These are phyloP conservation scores for Castanea sativa DNA, from an alignment of 306 rosid genomes.

Conservation along the genomic window DNA sequence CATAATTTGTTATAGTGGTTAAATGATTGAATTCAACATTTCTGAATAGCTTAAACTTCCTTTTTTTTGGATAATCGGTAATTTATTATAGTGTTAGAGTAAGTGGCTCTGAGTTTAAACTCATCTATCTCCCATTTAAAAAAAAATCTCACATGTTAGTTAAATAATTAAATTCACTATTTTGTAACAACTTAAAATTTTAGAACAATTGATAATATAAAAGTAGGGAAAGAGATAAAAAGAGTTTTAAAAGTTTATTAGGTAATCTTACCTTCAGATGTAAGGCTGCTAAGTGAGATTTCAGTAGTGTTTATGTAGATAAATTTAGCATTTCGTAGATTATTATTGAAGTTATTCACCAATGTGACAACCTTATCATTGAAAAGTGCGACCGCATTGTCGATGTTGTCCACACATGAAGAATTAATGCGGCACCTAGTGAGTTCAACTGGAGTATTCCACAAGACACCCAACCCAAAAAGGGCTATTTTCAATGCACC, in stretches of 20 bases:
- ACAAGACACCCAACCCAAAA: not conserved
- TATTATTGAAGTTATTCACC: not conserved
- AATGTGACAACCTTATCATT: not conserved
- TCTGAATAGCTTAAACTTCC: no score
- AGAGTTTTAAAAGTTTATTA: not conserved
- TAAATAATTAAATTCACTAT: no score
- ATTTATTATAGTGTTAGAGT: no score
- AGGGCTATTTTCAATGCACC: slow-evolving; percentile 28
- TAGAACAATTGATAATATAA: no score
- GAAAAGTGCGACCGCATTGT: not conserved
- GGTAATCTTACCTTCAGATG: not conserved
- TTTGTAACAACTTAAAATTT: no score
- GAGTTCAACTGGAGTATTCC: not conserved
- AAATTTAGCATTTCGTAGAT: not conserved
- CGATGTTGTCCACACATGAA: not conserved
- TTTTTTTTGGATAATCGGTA: no score
- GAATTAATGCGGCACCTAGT: not conserved
- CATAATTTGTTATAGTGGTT: not conserved
- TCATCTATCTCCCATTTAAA: no score
- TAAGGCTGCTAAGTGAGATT: not conserved
- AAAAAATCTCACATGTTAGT: no score
- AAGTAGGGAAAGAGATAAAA: no score
- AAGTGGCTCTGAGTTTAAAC: no score
- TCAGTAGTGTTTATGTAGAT: not conserved
- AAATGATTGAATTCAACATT: no score